Base-by-base conservation (phyloP, 345 rosid species). In the Triadica sebifera region DNA sequence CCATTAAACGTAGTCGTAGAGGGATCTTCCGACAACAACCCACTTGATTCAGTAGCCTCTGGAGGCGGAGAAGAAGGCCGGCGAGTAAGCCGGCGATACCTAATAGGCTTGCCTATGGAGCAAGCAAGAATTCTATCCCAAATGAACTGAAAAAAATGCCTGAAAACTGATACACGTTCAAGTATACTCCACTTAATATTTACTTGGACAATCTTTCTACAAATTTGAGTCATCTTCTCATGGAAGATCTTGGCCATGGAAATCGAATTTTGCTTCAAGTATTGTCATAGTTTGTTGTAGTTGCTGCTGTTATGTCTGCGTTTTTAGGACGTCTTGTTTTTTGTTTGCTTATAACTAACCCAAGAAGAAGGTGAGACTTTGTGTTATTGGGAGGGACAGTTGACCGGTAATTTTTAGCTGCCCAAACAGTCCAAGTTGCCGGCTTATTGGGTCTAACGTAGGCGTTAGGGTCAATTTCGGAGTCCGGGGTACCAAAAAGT, bases 51-150 rank as follows among this genome's bases (percentile, higher is more conserved):
- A 20, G 46, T 10, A 46, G 12, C 57, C 58, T 80, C 87, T 22
- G 74, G 78, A 9, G 81, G 22, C n/a, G 84, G 75, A 46, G 86
- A 84, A n/a, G 71, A 46, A 8, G 60, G 49, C 73, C 85, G 81
- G 85, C 74, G 72, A 73, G 77, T n/a, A 13, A 91, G 50, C 64
- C 87, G 84, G 38, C 89, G 83, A 78, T 90, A 93, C 79, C 86
- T 34, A 11, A 37, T 68, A 16, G 93, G 86, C 83, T 79, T 88
- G 50, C 91, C 96, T 15, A 79, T 70, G 10, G 98, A 89, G 72
- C 99, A 92, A 74, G 86, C 84, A n/a, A 95, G 80, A 29, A 95
- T 80, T 60, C 88, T 88, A 55, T 88, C 90, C 99, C 97, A 95
- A 37, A 95, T 43, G 74, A 85, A 85, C 80, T 83, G 85, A 60